Evolutionary conservation across 2,329 filamentous ascomycete genomes (phyloP).

Genomic region (Colletotrichum sublineola): DNA sequence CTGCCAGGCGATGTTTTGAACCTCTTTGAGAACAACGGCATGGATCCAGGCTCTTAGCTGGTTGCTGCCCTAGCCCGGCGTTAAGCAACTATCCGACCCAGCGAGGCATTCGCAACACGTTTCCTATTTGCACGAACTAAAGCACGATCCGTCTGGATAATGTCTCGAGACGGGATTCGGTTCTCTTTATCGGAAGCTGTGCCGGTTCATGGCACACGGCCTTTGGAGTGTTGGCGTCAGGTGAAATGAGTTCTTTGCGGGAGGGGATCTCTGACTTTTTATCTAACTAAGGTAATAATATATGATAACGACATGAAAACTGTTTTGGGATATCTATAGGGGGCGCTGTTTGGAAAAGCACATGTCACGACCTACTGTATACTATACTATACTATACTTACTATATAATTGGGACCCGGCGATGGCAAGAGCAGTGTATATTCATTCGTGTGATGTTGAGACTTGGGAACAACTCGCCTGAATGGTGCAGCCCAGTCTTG

Average conservation of each 20-base stretch:
- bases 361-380: neutral
- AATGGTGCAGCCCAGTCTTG: neutral
- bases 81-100: neutral
- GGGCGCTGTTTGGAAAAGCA: neutral
- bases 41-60: constrained; percentile 30
- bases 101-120: neutral
- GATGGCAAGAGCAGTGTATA: neutral
- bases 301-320: constrained; percentile 1
- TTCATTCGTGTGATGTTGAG: neutral
- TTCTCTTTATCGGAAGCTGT: neutral
- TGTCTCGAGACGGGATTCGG: neutral
- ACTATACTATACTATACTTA: neutral
- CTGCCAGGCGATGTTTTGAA: constrained; percentile 75
- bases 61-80: too few species aligned
- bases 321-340: neutral
- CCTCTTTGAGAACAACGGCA: constrained; percentile 59
- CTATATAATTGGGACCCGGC: neutral
- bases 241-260: neutral
- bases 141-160: too few species aligned
- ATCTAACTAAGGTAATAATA: neutral
- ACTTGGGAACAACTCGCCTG: neutral
- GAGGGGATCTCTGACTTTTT: neutral
- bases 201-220: neutral
- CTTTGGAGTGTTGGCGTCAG: neutral
- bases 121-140: neutral